Conservation (phyloP, 495 filamentous ascomycete species). For the Talaromyces stipitatus region DNA sequence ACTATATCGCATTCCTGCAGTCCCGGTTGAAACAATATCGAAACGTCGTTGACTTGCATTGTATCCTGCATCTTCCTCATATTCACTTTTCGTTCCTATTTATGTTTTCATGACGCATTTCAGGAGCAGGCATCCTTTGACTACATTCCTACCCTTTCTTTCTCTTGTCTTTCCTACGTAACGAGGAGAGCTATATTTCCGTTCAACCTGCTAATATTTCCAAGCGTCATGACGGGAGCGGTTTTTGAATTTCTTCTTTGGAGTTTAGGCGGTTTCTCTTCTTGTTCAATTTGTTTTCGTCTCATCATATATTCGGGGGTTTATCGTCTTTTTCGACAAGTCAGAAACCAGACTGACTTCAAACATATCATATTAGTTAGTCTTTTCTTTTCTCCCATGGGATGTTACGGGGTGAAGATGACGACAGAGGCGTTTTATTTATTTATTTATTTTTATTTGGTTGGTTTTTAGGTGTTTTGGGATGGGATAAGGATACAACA, state of each 20-base stretch:
- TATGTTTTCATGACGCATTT: constrained; percentile 1
- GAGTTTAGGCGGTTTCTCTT: neutral
- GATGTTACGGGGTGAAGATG: neutral
- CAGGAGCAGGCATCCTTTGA: constrained; percentile 3
- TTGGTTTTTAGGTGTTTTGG: neutral
- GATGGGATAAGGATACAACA: neutral
- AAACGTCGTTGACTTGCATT: neutral
- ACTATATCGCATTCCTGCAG: neutral
- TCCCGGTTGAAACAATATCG: neutral
- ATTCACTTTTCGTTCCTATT: neutral
- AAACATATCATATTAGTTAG: neutral
- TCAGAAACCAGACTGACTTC: constrained; percentile 3
- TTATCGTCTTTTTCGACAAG: neutral
- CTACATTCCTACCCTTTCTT: constrained; percentile 18
- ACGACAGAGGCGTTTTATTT: neutral
- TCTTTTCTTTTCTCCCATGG: neutral
- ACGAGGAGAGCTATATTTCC: neutral
- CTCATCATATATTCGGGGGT: constrained; percentile 6
- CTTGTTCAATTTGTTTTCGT: constrained; percentile 3
- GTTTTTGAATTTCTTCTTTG: neutral
- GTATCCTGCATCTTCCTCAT: neutral
- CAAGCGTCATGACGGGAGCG: neutral
- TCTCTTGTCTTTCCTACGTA: neutral
- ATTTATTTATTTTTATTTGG: neutral
- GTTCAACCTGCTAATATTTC: neutral